Percentiles rank a stretch among this genome's conserved stretches.
Evolutionary conservation across 228 moss, liverwort and hornwort genomes (phyloP).

Genomic region (Sphagnum fallax): DNA sequence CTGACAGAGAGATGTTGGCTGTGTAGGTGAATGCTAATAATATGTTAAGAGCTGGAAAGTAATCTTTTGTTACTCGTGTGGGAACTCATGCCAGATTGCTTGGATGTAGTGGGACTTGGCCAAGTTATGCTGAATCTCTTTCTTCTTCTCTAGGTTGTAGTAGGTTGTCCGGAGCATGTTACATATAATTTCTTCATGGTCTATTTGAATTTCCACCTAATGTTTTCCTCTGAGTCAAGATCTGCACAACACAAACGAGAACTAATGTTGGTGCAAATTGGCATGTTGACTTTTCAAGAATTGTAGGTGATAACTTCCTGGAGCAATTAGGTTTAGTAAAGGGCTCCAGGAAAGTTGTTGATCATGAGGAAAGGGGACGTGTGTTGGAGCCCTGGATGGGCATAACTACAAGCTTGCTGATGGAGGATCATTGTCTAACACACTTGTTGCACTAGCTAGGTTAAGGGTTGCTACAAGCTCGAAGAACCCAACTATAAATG

Average conservation of each 20-base stretch:
- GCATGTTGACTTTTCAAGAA: conserved; percentile 44
- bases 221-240: neutral
- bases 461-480: conserved; percentile 16
- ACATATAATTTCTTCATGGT: neutral
- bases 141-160: neutral
- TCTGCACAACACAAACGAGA: neutral
- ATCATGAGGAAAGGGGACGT: conserved; percentile 40
- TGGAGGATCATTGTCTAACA: conserved; percentile 48
- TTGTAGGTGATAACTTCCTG: conserved; percentile 26
- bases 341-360: conserved; percentile 41
- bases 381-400: conserved; percentile 32
- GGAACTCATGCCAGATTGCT: conserved; percentile 40
- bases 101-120: conserved; percentile 85
- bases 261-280: too few species aligned
- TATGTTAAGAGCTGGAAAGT: conserved; percentile 20
- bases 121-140: conserved; percentile 67
- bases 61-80: conserved; percentile 56
- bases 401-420: conserved; percentile 37
- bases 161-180: neutral
- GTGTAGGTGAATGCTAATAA: conserved; percentile 27
- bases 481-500: conserved; percentile 12
- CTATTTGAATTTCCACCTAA: neutral
- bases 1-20: neutral
- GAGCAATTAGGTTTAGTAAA: conserved; percentile 24
- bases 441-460: conserved; percentile 42